These are phyloP conservation scores for Lactifluus pinguis DNA, from an alignment of 768 basidiomycete species.

Conservation along the genomic window DNA sequence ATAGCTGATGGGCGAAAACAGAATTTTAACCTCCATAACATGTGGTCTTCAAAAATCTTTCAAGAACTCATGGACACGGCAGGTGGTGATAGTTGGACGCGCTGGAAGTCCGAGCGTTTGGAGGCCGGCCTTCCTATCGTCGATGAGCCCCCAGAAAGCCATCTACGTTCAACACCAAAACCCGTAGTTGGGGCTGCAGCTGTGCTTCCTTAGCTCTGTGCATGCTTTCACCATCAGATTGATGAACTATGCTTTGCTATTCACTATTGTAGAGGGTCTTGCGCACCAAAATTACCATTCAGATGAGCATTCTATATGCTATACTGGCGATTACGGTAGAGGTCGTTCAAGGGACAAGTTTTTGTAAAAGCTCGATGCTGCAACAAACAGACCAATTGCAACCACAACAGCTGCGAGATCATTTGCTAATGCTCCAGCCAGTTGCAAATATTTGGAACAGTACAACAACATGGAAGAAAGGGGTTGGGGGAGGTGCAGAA, in stretches of 20 bases:
- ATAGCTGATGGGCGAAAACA: conserved; percentile 42
- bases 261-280: background rate
- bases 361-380: background rate
- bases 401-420: conserved; percentile 63
- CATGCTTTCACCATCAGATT: background rate
- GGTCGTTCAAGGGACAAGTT: conserved; percentile 3
- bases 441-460: conserved; percentile 56
- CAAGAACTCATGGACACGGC: conserved; percentile 62
- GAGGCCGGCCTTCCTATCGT: conserved; percentile 42
- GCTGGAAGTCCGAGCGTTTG: conserved; percentile 41
- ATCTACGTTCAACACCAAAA: background rate
- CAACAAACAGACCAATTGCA: conserved; percentile 58
- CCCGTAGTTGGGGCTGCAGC: conserved; percentile 18
- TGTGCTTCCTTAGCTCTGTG: conserved; percentile 15
- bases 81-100: conserved; percentile 50
- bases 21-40: conserved; percentile 49
- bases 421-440: conserved; percentile 59
- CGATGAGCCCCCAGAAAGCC: conserved; percentile 15
- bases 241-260: background rate
- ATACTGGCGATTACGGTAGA: background rate
- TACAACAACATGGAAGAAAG: conserved; percentile 55
- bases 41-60: conserved; percentile 60
- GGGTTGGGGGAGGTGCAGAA: conserved; percentile 60
- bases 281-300: background rate
- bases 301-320: background rate